Evolutionary conservation across 441 rosid species (phyloP).

Genomic region (Raphanus hybrid): DNA sequence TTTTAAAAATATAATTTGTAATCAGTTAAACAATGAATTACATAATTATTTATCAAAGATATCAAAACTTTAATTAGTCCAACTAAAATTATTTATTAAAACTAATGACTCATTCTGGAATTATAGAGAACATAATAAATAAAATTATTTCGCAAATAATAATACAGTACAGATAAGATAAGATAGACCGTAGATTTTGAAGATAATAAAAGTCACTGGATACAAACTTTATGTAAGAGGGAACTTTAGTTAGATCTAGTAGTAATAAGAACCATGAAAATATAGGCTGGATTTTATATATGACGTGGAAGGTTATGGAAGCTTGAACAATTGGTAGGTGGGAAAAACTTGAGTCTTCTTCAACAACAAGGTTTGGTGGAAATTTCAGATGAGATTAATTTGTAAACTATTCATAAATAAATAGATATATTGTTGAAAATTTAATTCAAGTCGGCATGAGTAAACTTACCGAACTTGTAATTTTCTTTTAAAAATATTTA

Average conservation of each 20-base stretch:
- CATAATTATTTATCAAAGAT: too few relatives aligned
- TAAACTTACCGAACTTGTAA: constrained; percentile 11
- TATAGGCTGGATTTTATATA: not conserved
- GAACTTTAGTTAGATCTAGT: not conserved
- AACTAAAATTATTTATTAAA: too few relatives aligned
- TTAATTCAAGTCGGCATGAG: not conserved
- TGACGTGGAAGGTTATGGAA: constrained; percentile 28
- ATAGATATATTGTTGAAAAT: not conserved
- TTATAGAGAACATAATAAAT: too few relatives aligned
- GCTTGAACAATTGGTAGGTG: constrained; percentile 38
- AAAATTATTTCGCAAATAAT: too few relatives aligned
- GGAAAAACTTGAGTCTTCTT: constrained; percentile 26
- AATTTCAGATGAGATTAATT: constrained; percentile 19
- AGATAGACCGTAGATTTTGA: not conserved
- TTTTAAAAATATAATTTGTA: too few relatives aligned
- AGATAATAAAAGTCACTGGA: not conserved
- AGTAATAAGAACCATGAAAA: constrained; percentile 5
- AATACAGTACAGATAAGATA: too few relatives aligned
- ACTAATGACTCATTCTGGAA: too few relatives aligned
- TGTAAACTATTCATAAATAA: not conserved
- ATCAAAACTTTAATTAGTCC: too few relatives aligned
- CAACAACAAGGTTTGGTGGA: constrained; percentile 38
- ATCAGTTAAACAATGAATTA: too few relatives aligned
- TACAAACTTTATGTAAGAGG: not conserved
- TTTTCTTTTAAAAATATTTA: not conserved